Evolutionary conservation across 176 grass and related monocot species (phyloP).

Genomic region (Thalia dealbata): DNA sequence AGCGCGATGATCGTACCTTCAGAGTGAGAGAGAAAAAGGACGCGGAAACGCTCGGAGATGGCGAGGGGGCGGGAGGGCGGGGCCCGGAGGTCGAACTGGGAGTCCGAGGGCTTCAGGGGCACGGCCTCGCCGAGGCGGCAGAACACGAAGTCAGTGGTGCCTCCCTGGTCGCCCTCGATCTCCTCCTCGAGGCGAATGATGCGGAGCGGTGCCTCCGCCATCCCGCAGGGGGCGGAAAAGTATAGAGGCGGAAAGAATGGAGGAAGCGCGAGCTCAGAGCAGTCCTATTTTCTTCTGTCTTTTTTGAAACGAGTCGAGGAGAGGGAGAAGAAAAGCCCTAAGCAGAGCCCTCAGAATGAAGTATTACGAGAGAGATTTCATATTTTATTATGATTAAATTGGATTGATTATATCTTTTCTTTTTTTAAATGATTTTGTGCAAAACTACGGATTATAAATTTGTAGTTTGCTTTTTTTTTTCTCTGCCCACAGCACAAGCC

Average conservation of each 20-base stretch:
- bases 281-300: no score
- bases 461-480: no score
- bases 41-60: conserved; percentile 52
- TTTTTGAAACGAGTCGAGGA: background rate
- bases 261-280: background rate
- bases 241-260: background rate
- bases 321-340: background rate
- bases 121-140: conserved; percentile 69
- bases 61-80: conserved; percentile 53
- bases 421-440: no score
- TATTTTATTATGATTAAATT: no score
- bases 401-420: no score
- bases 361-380: no score
- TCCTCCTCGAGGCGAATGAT: conserved; percentile 40
- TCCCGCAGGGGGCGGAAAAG: background rate
- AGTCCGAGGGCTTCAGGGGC: conserved; percentile 42
- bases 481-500: no score
- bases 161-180: conserved; percentile 47
- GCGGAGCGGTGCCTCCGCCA: conserved; percentile 3
- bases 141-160: conserved; percentile 69
- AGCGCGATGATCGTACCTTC: conserved; percentile 20
- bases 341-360: background rate
- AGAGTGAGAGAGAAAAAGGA: conserved; percentile 65
- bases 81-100: conserved; percentile 54
- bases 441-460: no score